Conservation (phyloP, 768 basidiomycete species). For the Hebeloma cylindrosporum region DNA sequence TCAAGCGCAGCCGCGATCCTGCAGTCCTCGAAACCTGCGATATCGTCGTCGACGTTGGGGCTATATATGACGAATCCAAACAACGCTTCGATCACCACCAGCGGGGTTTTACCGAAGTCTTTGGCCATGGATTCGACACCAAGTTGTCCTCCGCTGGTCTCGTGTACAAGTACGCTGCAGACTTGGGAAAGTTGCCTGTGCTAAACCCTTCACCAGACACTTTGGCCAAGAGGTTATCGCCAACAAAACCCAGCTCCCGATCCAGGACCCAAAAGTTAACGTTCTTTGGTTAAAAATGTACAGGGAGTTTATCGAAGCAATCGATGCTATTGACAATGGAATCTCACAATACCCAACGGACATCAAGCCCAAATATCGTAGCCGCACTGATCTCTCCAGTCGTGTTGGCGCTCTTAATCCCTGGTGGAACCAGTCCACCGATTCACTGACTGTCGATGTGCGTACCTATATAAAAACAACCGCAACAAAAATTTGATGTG, state of each 20-base stretch:
- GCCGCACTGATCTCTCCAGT: slow-evolving; percentile 79
- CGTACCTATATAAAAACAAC: too few relatives aligned
- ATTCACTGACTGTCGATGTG: slow-evolving; percentile 72
- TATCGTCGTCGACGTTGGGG: slow-evolving; percentile 97
- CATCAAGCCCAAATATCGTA: slow-evolving; percentile 68
- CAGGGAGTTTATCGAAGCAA: slow-evolving; percentile 91
- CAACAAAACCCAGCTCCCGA: slow-evolving; percentile 47
- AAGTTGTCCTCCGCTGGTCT: slow-evolving; percentile 93
- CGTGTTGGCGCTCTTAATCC: slow-evolving; percentile 88
- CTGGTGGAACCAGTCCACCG: slow-evolving; percentile 83
- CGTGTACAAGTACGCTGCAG: slow-evolving; percentile 79
- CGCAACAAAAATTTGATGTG: too few relatives aligned
- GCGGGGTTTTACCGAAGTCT: slow-evolving; percentile 85
- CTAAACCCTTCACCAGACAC: slow-evolving; percentile 57
- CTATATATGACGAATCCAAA: slow-evolving; percentile 77
- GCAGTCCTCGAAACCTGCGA: slow-evolving; percentile 74
- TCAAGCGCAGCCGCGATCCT: slow-evolving; percentile 77
- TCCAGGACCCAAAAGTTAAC: slow-evolving; percentile 63
- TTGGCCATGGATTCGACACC: slow-evolving; percentile 83
- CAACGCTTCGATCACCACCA: slow-evolving; percentile 96
- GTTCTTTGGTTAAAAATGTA: slow-evolving; percentile 89
- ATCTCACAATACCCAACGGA: slow-evolving; percentile 76
- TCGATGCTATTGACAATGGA: slow-evolving; percentile 96
- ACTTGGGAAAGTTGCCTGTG: neutral
- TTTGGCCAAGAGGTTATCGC: slow-evolving; percentile 88